Evolutionary conservation across 345 rosid species (phyloP).

Genomic region (Citrus reticulata): DNA sequence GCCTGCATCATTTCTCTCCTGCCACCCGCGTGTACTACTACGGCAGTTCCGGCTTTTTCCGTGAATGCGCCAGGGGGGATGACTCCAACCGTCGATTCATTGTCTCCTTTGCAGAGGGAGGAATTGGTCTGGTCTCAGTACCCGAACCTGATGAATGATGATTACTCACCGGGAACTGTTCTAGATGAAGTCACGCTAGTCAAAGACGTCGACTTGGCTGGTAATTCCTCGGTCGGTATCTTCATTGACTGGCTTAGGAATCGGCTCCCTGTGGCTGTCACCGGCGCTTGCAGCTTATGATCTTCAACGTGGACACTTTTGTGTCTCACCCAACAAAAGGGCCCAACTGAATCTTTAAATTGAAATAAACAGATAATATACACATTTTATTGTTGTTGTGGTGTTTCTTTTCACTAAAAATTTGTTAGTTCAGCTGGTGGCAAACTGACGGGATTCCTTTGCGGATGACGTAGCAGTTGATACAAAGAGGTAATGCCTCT

Average conservation of each 20-base stretch:
- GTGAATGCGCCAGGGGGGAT: conserved; percentile 95
- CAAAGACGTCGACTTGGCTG: conserved; percentile 62
- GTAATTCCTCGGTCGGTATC: conserved; percentile 68
- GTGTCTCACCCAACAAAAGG: conserved; percentile 56
- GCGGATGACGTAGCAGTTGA: conserved; percentile 87
- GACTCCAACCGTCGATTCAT: conserved; percentile 57
- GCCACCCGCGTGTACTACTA: conserved; percentile 62
- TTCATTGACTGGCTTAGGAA: conserved; percentile 59
- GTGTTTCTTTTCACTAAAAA: not conserved
- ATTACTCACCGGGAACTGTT: too few relatives aligned
- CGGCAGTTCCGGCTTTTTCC: conserved; percentile 71
- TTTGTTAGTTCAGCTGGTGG: not conserved
- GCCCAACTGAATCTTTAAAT: conserved; percentile 39
- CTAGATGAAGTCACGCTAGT: conserved; percentile 24
- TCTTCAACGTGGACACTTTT: conserved; percentile 66
- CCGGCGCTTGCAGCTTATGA: conserved; percentile 66
- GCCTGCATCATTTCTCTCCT: conserved; percentile 62
- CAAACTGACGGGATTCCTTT: conserved; percentile 33
- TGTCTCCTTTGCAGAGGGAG: conserved; percentile 72
- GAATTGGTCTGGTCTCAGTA: conserved; percentile 41
- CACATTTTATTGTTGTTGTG: too few relatives aligned
- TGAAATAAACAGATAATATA: not conserved
- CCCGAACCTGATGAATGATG: too few relatives aligned
- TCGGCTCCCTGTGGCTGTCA: conserved; percentile 18
- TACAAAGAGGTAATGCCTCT: conserved; percentile 61